A percentile compares a stretch with the other conserved stretches of the same genome.
phyloP scores from a whole-genome alignment of 164 flowering plant species.

The Sextonia rubra region DNA sequence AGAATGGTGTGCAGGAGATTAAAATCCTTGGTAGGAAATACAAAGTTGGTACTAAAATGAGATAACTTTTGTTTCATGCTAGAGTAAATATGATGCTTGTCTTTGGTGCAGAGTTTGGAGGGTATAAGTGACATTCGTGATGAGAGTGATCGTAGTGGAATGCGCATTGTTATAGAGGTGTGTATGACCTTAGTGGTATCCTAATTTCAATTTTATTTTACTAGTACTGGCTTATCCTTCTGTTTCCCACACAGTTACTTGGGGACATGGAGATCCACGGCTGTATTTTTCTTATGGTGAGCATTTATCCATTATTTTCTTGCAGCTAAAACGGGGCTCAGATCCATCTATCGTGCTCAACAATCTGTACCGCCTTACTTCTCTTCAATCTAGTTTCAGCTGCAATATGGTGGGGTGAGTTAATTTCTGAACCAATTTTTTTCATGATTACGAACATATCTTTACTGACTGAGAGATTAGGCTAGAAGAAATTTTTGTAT shows the following conservation, averaged over 20 bases:
- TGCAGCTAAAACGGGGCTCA: constrained; percentile 82
- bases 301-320: not conserved
- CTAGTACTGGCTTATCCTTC: not conserved
- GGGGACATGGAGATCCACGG: not conserved
- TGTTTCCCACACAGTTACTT: not conserved
- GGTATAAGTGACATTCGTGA: constrained; percentile 98
- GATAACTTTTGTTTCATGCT: not conserved
- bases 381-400: constrained; percentile 90
- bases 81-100: not conserved
- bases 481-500: too few species aligned
- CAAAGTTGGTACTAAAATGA: not conserved
- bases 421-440: constrained; percentile 4
- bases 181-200: not conserved
- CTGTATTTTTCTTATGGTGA: not conserved
- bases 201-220: not conserved
- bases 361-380: constrained; percentile 74
- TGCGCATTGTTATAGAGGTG: constrained; percentile 98
- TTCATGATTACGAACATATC: not conserved
- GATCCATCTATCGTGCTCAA: constrained; percentile 83
- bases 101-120: constrained; percentile 54
- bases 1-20: too few species aligned
- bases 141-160: constrained; percentile 98
- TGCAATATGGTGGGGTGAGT: constrained; percentile 99
- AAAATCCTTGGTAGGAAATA: not conserved
- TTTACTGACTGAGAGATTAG: constrained; percentile 1